Conservation (phyloP, 495 filamentous ascomycete genomes). For the Platismatia glauca region DNA sequence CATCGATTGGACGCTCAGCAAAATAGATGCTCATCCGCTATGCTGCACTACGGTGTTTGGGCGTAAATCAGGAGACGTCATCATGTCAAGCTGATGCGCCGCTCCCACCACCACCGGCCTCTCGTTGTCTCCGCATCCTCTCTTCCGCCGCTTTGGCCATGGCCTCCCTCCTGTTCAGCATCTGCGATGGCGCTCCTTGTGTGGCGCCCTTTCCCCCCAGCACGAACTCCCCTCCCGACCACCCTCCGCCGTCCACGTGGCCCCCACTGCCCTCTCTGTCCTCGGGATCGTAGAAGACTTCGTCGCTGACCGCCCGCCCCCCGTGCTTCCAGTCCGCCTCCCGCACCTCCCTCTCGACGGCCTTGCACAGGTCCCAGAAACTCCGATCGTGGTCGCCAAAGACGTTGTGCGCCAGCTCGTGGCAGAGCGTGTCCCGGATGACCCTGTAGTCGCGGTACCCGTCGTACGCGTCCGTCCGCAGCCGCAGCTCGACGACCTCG, state of each 20-base stretch:
- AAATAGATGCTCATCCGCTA: neutral
- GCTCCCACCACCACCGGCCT: slow-evolving; percentile 33
- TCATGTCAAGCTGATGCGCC: slow-evolving; percentile 18
- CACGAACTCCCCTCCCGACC: slow-evolving; percentile 81
- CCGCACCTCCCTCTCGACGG: slow-evolving; percentile 84
- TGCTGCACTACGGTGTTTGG: neutral
- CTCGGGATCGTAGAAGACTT: slow-evolving; percentile 62
- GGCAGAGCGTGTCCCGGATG: slow-evolving; percentile 85
- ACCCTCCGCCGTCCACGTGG: slow-evolving; percentile 67
- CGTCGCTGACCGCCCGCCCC: slow-evolving; percentile 52
- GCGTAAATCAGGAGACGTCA: neutral
- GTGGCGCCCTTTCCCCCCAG: slow-evolving; percentile 50
- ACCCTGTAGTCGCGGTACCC: slow-evolving; percentile 86
- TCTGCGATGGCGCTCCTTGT: slow-evolving; percentile 25
- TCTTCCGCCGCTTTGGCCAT: slow-evolving; percentile 49
- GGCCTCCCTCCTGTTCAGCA: slow-evolving; percentile 54
- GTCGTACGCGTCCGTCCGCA: slow-evolving; percentile 89
- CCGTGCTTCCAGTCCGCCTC: slow-evolving; percentile 62
- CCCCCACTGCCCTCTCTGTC: slow-evolving; percentile 49
- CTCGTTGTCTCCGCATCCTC: slow-evolving; percentile 25
- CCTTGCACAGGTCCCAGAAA: slow-evolving; percentile 80
- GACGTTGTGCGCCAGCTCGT: slow-evolving; percentile 92
- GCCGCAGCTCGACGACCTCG: slow-evolving; percentile 81
- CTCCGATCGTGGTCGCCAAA: slow-evolving; percentile 69
- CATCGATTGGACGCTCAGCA: neutral